Base-by-base conservation (phyloP, 2,329 filamentous ascomycete genomes). In the Fusarium longipes region DNA sequence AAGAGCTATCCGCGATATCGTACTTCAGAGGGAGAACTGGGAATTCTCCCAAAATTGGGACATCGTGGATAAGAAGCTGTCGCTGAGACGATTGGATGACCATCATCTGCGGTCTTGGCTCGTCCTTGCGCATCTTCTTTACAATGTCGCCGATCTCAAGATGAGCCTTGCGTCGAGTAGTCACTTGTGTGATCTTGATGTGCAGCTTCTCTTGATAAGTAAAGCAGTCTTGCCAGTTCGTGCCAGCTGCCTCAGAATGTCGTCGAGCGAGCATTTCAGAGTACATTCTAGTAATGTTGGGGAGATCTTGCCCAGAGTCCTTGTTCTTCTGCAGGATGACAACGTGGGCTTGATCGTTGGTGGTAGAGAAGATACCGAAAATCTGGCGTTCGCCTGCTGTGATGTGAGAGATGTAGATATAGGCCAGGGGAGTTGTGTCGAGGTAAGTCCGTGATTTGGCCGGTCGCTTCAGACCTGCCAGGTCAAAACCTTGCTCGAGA, bases 391-490 rank as follows among this genome's bases (percentile, higher is more conserved):
- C 95, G 5, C 94, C 93, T 14, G 93, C 90, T 42, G 91, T 90
- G 74, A 99, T 91, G 78, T 99, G 96, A 57, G 97, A 97, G 27
- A 99, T 83, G 75, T 96, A 97, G 53, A 98, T 84, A 75, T 97
- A 99, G 20, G 89, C 90, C 76, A 98, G 84, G 1, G 88, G 84
- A 1, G 90, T 88, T 3, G 90, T 85, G 18, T 90, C 86, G 4
- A 99, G 87, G 73, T 99, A 99, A 1, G 90, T 80, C 33, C 76
- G 82, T 2, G 81, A 82, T 73, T 93, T 91, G 1, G 85, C 78
- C 1, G 89, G 86, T 18, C 89, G 87, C 68, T 89, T 89, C 42
- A 99, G 81, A 8, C 92, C 86, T 12, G 86, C 87, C 5, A 99
- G 84, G 70, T 97, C 93, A 72, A 99, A 99, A 0, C 96, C 96